Conservation (phyloP, 129 eudicot genomes). For the Apium graveolens region DNA sequence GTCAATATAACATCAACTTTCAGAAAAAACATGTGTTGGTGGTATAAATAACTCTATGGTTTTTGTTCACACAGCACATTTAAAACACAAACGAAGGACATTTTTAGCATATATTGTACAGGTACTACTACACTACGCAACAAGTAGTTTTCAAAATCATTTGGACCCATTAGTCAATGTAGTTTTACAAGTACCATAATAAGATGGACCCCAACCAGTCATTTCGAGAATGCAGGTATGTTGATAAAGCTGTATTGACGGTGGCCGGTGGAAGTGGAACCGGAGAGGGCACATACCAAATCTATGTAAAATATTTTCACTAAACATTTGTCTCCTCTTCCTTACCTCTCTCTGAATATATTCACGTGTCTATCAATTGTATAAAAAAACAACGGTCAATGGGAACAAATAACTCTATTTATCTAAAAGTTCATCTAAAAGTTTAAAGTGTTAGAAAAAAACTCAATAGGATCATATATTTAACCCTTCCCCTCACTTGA, state of each 20-base stretch:
- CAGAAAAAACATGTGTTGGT: background rate
- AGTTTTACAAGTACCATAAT: background rate
- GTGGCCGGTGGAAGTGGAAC: background rate
- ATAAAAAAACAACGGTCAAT: too few relatives aligned
- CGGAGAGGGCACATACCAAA: background rate
- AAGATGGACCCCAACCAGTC: background rate
- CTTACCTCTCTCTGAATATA: background rate
- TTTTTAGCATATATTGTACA: background rate
- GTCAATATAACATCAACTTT: background rate
- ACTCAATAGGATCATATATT: too few relatives aligned
- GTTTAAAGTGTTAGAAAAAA: too few relatives aligned
- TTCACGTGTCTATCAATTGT: too few relatives aligned
- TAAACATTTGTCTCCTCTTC: background rate
- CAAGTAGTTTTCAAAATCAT: background rate
- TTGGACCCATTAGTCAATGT: background rate
- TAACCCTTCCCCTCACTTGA: too few relatives aligned
- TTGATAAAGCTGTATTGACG: background rate
- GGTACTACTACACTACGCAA: background rate
- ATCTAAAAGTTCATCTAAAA: too few relatives aligned
- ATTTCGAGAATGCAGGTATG: background rate
- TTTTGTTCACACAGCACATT: background rate
- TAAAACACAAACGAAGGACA: background rate
- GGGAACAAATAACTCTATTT: too few relatives aligned
- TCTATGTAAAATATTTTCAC: background rate
- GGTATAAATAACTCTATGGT: background rate